A percentile compares a stretch with the other conserved stretches of the same genome.
phyloP scores from a whole-genome alignment of 78 protist species.

The Tieghemostelium lacteum region DNA sequence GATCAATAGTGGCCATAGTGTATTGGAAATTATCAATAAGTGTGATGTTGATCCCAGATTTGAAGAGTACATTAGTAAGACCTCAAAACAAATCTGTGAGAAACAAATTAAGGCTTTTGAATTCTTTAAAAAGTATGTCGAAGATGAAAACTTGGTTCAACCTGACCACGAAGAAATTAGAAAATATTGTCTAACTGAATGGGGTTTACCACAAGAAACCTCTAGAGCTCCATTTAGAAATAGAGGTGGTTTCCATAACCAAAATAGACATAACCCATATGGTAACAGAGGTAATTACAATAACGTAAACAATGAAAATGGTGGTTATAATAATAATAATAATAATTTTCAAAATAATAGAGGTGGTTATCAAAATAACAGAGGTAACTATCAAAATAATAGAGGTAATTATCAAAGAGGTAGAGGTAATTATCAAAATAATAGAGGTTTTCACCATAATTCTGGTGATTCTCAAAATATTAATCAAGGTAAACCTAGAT shows the following conservation, averaged over 20 bases:
- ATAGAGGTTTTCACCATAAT: no score
- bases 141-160: constrained; percentile 32
- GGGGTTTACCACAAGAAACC: constrained; percentile 49
- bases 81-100: constrained; percentile 10
- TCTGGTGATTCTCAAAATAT: no score
- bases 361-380: not conserved
- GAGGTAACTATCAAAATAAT: not conserved
- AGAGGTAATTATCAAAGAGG: not conserved
- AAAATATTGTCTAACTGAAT: constrained; percentile 46
- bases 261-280: not conserved
- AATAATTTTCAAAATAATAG: not conserved
- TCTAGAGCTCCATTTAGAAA: not conserved
- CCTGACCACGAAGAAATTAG: constrained; percentile 49
- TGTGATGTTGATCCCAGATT: constrained; percentile 23
- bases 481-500: not conserved
- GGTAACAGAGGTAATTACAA: not conserved
- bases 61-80: constrained; percentile 10
- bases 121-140: constrained; percentile 47
- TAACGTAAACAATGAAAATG: not conserved
- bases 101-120: constrained; percentile 65
- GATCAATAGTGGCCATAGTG: constrained; percentile 19
- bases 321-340: not conserved
- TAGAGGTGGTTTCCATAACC: not conserved
- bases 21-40: constrained; percentile 8
- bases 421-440: no score